phyloP scores from a whole-genome alignment of 176 grass and related monocot genomes.

The Areca catechu region DNA sequence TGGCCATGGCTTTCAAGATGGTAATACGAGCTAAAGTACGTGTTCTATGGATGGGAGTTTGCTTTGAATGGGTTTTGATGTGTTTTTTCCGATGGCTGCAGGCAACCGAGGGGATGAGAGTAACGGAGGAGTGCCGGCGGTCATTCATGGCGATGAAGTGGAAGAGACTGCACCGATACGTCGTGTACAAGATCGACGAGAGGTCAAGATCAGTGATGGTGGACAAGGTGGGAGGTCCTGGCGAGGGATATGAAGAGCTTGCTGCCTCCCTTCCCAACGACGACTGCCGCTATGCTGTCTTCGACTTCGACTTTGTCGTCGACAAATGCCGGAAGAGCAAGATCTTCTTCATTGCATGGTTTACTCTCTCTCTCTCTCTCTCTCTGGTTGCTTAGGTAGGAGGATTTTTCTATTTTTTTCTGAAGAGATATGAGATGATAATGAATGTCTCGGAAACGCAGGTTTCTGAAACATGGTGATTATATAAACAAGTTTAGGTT shows the following conservation, averaged over 20 bases:
- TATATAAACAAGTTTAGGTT: too few species aligned
- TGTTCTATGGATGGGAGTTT: not conserved
- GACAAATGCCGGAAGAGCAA: slow-evolving; percentile 99
- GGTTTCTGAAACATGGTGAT: too few species aligned
- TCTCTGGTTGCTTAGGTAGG: not conserved
- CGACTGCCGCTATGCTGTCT: slow-evolving; percentile 98
- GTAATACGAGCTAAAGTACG: slow-evolving; percentile 10
- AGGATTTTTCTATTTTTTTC: not conserved
- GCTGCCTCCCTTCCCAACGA: slow-evolving; percentile 66
- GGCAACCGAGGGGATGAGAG: slow-evolving; percentile 89
- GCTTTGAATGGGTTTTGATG: not conserved
- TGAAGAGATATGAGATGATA: not conserved
- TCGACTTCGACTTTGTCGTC: slow-evolving; percentile 92
- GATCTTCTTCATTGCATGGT: slow-evolving; percentile 99
- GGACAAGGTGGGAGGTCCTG: slow-evolving; percentile 70
- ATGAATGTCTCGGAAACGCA: too few species aligned
- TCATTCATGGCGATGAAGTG: slow-evolving; percentile 99
- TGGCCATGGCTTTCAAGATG: slow-evolving; percentile 99
- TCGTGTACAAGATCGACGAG: slow-evolving; percentile 99
- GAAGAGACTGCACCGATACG: slow-evolving; percentile 78
- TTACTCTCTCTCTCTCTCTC: not conserved
- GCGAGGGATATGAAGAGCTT: slow-evolving; percentile 77
- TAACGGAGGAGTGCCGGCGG: slow-evolving; percentile 79
- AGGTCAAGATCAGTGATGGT: slow-evolving; percentile 72
- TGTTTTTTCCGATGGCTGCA: not conserved